A percentile compares a stretch with the other conserved stretches of the same genome.
Conservation (phyloP, 768 basidiomycete genomes). For the Boletus rex-veris region DNA sequence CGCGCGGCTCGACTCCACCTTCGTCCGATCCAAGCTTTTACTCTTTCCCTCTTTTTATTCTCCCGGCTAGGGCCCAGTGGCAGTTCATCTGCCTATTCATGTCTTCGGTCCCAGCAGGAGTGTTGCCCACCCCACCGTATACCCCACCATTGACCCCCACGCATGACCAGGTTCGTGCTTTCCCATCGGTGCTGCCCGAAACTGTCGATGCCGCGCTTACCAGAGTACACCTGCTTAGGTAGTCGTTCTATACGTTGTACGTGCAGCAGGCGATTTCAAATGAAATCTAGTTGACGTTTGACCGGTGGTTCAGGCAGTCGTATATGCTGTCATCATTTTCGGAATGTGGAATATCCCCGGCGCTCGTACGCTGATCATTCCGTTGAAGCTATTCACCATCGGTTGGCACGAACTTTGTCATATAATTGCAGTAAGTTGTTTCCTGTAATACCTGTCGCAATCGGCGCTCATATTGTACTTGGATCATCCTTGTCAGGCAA, state of each 20-base stretch:
- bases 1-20: conserved; percentile 14
- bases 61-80: conserved; percentile 11
- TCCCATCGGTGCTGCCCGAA: conserved; percentile 15
- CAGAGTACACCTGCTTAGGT: conserved; percentile 41
- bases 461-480: conserved; percentile 4
- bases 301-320: conserved; percentile 56
- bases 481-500: conserved; percentile 45
- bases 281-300: conserved; percentile 5
- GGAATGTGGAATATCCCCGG: conserved; percentile 87
- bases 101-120: conserved; percentile 32
- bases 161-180: conserved; percentile 61
- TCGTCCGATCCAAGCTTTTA: conserved; percentile 14
- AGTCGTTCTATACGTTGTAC: conserved; percentile 72
- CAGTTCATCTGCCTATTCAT: conserved; percentile 33
- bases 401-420: conserved; percentile 90
- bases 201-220: conserved; percentile 22
- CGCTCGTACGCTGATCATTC: conserved; percentile 73
- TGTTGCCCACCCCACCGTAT: conserved; percentile 30
- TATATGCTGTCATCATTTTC: conserved; percentile 82
- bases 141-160: conserved; percentile 55
- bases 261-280: conserved; percentile 30
- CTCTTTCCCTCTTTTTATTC: conserved; percentile 1
- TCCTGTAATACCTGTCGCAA: neutral
- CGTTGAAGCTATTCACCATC: conserved; percentile 83
- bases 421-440: conserved; percentile 59